Percentiles rank a stretch among this genome's conserved stretches.
phyloP scores from a whole-genome alignment of 179 eudicot species.

The Gypsophila paniculata region DNA sequence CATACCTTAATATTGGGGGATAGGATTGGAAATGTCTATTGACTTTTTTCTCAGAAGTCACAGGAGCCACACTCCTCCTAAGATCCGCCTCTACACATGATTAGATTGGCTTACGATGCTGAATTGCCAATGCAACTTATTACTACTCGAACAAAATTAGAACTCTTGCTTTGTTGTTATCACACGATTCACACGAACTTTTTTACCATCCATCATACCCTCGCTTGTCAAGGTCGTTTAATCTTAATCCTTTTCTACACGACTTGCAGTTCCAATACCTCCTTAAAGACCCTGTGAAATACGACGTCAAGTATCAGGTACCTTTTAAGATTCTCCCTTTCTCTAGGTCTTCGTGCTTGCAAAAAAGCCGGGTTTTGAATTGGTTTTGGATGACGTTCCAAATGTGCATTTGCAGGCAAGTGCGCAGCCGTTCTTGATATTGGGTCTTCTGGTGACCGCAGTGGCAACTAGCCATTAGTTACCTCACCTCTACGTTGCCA shows the following conservation, averaged over 20 bases:
- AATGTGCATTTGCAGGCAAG: conserved; percentile 59
- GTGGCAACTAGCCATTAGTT: conserved; percentile 57
- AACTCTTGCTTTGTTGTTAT: too few relatives aligned
- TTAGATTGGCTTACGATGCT: neutral
- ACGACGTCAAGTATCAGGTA: conserved; percentile 97
- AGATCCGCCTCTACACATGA: neutral
- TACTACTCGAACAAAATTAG: neutral
- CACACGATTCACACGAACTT: too few relatives aligned
- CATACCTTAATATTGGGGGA: too few relatives aligned
- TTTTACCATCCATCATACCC: neutral
- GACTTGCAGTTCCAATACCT: conserved; percentile 68
- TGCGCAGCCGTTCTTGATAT: conserved; percentile 83
- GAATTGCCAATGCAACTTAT: neutral
- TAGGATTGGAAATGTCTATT: too few relatives aligned
- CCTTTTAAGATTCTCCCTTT: neutral
- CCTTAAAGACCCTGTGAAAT: conserved; percentile 88
- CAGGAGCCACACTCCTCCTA: too few relatives aligned
- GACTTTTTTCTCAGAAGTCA: too few relatives aligned
- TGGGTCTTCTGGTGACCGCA: conserved; percentile 84
- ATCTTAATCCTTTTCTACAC: neutral
- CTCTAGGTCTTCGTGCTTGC: neutral
- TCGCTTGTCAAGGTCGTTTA: neutral
- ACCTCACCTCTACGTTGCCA: neutral
- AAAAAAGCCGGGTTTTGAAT: neutral
- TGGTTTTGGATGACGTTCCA: neutral